phyloP scores from a whole-genome alignment of 2,329 filamentous ascomycete species.

The Aureobasidium sp. region DNA sequence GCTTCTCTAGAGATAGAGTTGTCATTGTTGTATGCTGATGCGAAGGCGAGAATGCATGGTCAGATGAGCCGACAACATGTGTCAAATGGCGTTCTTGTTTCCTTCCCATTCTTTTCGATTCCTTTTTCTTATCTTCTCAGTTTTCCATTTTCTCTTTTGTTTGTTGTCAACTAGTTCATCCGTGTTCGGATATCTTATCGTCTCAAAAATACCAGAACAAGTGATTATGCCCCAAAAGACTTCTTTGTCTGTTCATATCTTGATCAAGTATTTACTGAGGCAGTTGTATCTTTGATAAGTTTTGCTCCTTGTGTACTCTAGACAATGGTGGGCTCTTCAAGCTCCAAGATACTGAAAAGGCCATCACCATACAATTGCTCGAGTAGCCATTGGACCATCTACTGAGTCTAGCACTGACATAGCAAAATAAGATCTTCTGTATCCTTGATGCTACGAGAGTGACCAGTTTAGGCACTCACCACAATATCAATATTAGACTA shows the following conservation, averaged over 20 bases:
- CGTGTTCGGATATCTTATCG: neutral
- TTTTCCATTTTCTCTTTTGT: neutral
- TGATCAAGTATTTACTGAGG: too few species aligned
- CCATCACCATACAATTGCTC: too few species aligned
- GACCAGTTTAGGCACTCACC: too few species aligned
- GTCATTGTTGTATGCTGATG: neutral
- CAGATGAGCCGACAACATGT: neutral
- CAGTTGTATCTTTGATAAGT: too few species aligned
- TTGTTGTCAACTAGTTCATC: neutral
- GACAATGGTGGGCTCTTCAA: too few species aligned
- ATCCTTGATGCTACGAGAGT: too few species aligned
- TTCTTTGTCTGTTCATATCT: neutral
- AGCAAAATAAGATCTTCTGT: too few species aligned
- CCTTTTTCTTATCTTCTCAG: neutral
- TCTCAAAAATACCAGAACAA: neutral
- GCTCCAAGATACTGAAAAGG: too few species aligned
- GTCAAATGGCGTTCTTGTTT: neutral
- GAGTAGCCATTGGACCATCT: too few species aligned
- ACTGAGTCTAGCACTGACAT: too few species aligned
- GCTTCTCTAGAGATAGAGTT: slow-evolving; percentile 4
- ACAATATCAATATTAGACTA: too few species aligned
- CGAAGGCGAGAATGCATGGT: neutral
- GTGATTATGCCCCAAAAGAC: neutral
- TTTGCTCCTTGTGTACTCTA: too few species aligned
- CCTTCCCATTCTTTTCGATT: neutral